These are phyloP conservation scores for Hirsutella thompsonii DNA, from an alignment of 2,329 filamentous ascomycete species.

Conservation along the genomic window DNA sequence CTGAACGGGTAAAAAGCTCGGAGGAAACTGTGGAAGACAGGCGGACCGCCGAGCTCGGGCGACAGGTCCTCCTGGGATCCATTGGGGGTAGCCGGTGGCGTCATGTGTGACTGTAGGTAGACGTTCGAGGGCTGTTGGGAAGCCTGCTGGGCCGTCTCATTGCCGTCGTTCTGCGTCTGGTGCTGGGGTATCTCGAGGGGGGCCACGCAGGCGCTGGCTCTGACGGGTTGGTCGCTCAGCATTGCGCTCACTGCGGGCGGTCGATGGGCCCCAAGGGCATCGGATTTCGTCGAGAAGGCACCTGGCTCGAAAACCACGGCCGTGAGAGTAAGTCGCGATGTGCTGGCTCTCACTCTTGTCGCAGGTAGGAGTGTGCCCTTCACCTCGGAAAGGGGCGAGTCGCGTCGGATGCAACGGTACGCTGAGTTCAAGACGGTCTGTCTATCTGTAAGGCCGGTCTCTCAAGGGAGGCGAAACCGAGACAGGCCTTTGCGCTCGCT, in stretches of 20 bases:
- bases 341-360: not conserved
- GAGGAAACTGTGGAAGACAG: conserved; percentile 85
- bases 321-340: conserved; percentile 1
- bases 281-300: conserved; percentile 6
- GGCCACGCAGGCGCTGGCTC: conserved; percentile 49
- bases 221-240: conserved; percentile 29
- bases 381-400: too few species aligned
- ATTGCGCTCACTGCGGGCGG: conserved; percentile 19
- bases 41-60: conserved; percentile 27
- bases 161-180: conserved; percentile 11
- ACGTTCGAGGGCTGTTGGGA: conserved; percentile 22
- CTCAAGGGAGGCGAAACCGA: not conserved
- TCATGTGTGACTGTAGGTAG: conserved; percentile 50
- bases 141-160: conserved; percentile 16
- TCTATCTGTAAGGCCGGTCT: not conserved
- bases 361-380: too few species aligned
- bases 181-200: conserved; percentile 41
- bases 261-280: conserved; percentile 15
- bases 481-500: not conserved
- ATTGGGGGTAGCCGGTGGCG: conserved; percentile 64
- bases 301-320: conserved; percentile 7
- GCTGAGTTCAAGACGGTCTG: not conserved
- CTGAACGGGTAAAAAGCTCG: conserved; percentile 90
- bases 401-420: too few species aligned
- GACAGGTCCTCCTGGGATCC: conserved; percentile 47